Percentiles rank a stretch among this genome's conserved stretches.
Evolutionary conservation across 352 stramenopile species (phyloP).

Genomic region (Plasmopara halstedii): DNA sequence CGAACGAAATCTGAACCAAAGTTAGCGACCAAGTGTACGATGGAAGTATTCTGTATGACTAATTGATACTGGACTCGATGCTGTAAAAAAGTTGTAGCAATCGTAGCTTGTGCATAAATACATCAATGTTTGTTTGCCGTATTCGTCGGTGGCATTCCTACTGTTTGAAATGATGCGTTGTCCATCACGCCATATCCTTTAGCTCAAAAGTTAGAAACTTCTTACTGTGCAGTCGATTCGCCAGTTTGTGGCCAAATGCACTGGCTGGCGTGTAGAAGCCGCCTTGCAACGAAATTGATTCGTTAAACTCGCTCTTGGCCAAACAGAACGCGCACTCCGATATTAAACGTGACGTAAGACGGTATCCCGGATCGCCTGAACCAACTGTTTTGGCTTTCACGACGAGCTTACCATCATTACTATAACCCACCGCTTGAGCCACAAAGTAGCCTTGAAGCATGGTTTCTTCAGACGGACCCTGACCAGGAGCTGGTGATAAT

Average conservation of each 20-base stretch:
- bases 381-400: conserved; percentile 35
- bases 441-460: conserved; percentile 79
- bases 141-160: too few species aligned
- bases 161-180: not conserved
- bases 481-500: conserved; percentile 58
- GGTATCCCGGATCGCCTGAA: conserved; percentile 46
- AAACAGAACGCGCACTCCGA: conserved; percentile 54
- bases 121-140: not conserved
- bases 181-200: not conserved
- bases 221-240: conserved; percentile 39
- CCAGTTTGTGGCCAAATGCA: conserved; percentile 47
- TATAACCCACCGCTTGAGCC: conserved; percentile 41
- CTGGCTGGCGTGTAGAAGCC: conserved; percentile 58
- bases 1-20: not conserved
- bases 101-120: not conserved
- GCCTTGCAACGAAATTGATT: conserved; percentile 14
- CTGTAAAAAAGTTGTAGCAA: not conserved
- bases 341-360: conserved; percentile 45
- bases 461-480: conserved; percentile 69
- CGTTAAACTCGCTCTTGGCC: conserved; percentile 36
- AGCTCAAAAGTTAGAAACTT: conserved; percentile 45
- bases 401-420: conserved; percentile 29
- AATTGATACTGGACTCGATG: not conserved
- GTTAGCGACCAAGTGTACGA: not conserved
- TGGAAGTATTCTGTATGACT: not conserved